These are phyloP conservation scores for Gossypium herbaceum DNA, from an alignment of 345 rosid genomes.

Conservation along the genomic window DNA sequence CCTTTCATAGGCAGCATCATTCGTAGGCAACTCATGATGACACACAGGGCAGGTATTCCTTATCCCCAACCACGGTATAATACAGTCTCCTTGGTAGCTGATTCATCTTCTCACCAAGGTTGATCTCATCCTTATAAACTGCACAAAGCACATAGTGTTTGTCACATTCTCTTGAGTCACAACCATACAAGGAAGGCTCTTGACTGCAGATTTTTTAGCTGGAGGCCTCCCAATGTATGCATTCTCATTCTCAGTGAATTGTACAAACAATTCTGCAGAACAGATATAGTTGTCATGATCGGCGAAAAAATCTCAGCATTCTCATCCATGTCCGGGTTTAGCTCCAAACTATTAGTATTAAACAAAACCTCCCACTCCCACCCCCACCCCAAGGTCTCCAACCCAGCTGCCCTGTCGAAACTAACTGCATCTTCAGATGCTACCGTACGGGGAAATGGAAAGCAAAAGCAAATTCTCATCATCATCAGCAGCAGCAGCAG, in stretches of 20 bases:
- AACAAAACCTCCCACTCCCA: conserved; percentile 54
- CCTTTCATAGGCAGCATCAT: conserved; percentile 67
- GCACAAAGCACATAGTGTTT: conserved; percentile 54
- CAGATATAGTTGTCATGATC: conserved; percentile 52
- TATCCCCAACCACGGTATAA: conserved; percentile 70
- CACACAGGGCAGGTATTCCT: conserved; percentile 94
- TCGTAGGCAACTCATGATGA: conserved; percentile 80
- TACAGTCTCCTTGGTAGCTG: conserved; percentile 85
- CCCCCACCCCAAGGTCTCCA: conserved; percentile 64
- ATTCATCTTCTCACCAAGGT: conserved; percentile 50
- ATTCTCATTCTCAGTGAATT: conserved; percentile 60
- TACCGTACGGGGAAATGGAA: conserved; percentile 49
- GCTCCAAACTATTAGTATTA: conserved; percentile 53
- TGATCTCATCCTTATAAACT: conserved; percentile 72
- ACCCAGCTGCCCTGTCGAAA: conserved; percentile 46
- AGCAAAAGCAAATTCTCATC: conserved; percentile 54
- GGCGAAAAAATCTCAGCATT: conserved; percentile 38
- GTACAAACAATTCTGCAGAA: conserved; percentile 69
- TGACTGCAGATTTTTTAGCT: conserved; percentile 52
- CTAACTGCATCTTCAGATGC: conserved; percentile 46
- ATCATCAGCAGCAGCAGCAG: conserved; percentile 35
- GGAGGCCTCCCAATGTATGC: conserved; percentile 60
- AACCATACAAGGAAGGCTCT: conserved; percentile 51
- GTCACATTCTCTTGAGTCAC: conserved; percentile 45
- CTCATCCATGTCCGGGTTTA: conserved; percentile 40